phyloP scores from a whole-genome alignment of 1,284 basidiomycete genomes.

The Takashimella tepidaria region DNA sequence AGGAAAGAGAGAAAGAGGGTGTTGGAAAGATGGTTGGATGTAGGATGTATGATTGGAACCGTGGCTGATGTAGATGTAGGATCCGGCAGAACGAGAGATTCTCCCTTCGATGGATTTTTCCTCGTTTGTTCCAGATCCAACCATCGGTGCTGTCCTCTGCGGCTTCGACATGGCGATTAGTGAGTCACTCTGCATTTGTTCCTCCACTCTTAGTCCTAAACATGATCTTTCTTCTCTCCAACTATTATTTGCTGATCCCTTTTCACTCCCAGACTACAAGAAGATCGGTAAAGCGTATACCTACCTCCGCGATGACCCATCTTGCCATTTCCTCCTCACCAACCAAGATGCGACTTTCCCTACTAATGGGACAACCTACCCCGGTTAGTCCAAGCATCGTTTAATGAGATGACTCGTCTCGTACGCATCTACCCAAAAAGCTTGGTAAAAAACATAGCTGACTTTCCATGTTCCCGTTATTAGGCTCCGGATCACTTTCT shows the following conservation, averaged over 20 bases:
- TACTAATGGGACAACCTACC: constrained; percentile 68
- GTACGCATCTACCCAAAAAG: background rate
- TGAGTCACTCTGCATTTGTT: constrained; percentile 15
- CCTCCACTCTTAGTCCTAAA: background rate
- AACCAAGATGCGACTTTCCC: constrained; percentile 93
- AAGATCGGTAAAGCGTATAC: constrained; percentile 91
- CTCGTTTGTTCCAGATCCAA: constrained; percentile 65
- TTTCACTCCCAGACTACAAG: constrained; percentile 63
- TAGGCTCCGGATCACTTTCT: constrained; percentile 68
- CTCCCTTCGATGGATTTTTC: constrained; percentile 65
- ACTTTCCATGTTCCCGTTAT: background rate
- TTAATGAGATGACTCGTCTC: too few relatives aligned
- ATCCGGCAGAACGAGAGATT: constrained; percentile 73
- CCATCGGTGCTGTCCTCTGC: constrained; percentile 84
- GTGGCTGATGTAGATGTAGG: constrained; percentile 50
- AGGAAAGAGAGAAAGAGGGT: too few relatives aligned
- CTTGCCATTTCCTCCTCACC: constrained; percentile 82
- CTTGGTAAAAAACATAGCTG: background rate
- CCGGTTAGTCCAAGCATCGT: constrained; percentile 55
- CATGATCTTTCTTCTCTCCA: constrained; percentile 20
- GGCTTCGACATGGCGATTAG: constrained; percentile 59
- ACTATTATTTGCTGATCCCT: constrained; percentile 9
- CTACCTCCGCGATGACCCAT: constrained; percentile 73
- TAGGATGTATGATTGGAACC: too few relatives aligned
- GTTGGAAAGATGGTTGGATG: too few relatives aligned